Evolutionary conservation across 305 asterid genomes (phyloP).

Genomic region (Salvia sclarea): DNA sequence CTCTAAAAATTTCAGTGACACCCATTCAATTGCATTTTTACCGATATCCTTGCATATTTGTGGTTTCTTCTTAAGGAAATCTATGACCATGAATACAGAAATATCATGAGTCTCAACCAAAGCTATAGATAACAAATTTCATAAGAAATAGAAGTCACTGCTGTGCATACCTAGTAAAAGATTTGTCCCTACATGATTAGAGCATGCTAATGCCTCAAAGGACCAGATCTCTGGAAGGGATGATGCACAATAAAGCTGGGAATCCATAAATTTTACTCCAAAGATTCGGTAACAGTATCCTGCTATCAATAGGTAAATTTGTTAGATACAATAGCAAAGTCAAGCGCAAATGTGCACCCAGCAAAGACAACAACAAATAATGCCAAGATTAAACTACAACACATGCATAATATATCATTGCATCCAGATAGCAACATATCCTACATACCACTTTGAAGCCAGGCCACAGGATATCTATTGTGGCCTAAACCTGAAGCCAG

Average conservation of each 20-base stretch:
- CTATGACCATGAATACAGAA: conserved; percentile 42
- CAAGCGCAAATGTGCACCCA: conserved; percentile 3
- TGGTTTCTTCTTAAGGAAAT: conserved; percentile 49
- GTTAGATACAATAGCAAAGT: conserved; percentile 26
- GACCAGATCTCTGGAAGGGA: conserved; percentile 52
- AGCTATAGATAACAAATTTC: conserved; percentile 25
- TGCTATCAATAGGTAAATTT: conserved; percentile 24
- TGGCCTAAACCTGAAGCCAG: too few relatives aligned
- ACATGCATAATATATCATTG: not conserved
- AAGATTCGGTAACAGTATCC: conserved; percentile 34
- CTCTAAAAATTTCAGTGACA: conserved; percentile 56
- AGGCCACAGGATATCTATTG: not conserved
- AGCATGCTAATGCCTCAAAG: conserved; percentile 51
- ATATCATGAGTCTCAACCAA: conserved; percentile 21
- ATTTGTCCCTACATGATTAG: conserved; percentile 41
- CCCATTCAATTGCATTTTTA: conserved; percentile 46
- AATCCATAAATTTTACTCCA: conserved; percentile 47
- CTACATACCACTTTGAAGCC: not conserved
- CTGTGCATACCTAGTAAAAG: conserved; percentile 49
- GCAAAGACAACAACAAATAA: conserved; percentile 2
- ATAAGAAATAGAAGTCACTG: conserved; percentile 3
- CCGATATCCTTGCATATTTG: conserved; percentile 37
- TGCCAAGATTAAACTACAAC: not conserved
- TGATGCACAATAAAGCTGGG: conserved; percentile 40
- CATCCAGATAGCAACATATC: not conserved